These are phyloP conservation scores for Daldinia eschscholtzii DNA, from an alignment of 2,329 filamentous ascomycete species.

Conservation along the genomic window DNA sequence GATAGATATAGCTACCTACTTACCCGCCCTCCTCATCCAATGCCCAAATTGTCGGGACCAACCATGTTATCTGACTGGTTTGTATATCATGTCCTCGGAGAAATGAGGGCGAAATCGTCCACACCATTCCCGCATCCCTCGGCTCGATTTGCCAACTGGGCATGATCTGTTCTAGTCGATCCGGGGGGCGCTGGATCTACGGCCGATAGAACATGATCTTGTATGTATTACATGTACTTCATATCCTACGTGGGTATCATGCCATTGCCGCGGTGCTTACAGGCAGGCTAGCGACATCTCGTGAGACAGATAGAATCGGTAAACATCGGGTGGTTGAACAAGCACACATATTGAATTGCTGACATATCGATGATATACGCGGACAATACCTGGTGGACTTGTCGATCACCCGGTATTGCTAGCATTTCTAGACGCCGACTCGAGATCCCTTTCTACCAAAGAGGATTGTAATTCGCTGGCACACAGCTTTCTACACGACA, in stretches of 20 bases:
- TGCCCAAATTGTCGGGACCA: slow-evolving; percentile 37
- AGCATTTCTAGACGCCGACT: slow-evolving; percentile 15
- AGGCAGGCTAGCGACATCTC: not conserved
- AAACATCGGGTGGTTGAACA: not conserved
- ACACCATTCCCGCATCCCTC: slow-evolving; percentile 4
- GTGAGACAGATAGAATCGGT: slow-evolving; percentile 1
- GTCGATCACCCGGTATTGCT: slow-evolving; percentile 28
- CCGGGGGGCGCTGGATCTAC: not conserved
- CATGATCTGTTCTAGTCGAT: slow-evolving; percentile 1
- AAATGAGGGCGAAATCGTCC: slow-evolving; percentile 14
- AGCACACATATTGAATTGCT: not conserved
- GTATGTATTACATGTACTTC: not conserved
- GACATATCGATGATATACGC: slow-evolving; percentile 7
- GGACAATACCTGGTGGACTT: not conserved
- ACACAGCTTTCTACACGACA: not conserved
- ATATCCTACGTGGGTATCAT: not conserved
- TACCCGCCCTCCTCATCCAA: slow-evolving; percentile 30
- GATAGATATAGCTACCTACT: slow-evolving; percentile 2
- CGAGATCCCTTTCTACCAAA: slow-evolving; percentile 8
- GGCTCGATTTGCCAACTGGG: not conserved
- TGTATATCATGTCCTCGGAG: slow-evolving; percentile 11
- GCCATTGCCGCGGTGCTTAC: slow-evolving; percentile 3
- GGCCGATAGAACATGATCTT: slow-evolving; percentile 10
- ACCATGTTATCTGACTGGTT: slow-evolving; percentile 18
- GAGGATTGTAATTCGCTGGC: slow-evolving; percentile 1